Conservation (phyloP, 495 filamentous ascomycete species). For the Penicillium canariense region DNA sequence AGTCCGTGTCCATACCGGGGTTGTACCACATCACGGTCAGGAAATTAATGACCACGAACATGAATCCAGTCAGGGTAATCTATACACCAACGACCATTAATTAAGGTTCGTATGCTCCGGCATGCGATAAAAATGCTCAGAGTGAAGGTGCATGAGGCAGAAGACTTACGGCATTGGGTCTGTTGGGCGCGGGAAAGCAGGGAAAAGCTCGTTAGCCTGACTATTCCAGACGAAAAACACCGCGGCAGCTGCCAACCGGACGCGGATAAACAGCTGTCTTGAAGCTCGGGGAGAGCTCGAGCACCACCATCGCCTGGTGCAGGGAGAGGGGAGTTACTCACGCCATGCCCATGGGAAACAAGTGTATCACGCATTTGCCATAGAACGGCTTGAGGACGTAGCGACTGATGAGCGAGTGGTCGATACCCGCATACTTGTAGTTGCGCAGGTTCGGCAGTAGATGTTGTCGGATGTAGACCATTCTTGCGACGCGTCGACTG, state of each 20-base stretch:
- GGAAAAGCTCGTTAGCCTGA: constrained; percentile 21
- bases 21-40: constrained; percentile 95
- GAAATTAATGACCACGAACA: constrained; percentile 88
- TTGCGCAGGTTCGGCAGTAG: constrained; percentile 80
- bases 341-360: constrained; percentile 96
- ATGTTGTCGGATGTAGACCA: constrained; percentile 91
- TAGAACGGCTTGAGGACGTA: constrained; percentile 98
- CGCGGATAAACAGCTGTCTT: background rate
- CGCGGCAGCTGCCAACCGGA: background rate
- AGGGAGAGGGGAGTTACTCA: constrained; percentile 42
- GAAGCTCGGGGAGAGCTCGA: background rate
- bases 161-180: constrained; percentile 60
- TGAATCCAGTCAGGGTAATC: constrained; percentile 91
- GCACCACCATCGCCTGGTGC: too few species aligned
- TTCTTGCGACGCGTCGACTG: constrained; percentile 26
- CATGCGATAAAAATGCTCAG: background rate
- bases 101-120: background rate
- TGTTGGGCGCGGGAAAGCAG: constrained; percentile 25
- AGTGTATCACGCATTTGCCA: constrained; percentile 86
- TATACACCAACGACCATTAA: constrained; percentile 14
- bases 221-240: background rate
- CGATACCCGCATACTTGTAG: constrained; percentile 91
- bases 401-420: constrained; percentile 82
- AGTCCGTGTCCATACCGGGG: constrained; percentile 89
- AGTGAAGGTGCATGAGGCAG: constrained; percentile 7